These are phyloP conservation scores for Eucalyptus cloeziana DNA, from an alignment of 345 rosid genomes.

Conservation along the genomic window DNA sequence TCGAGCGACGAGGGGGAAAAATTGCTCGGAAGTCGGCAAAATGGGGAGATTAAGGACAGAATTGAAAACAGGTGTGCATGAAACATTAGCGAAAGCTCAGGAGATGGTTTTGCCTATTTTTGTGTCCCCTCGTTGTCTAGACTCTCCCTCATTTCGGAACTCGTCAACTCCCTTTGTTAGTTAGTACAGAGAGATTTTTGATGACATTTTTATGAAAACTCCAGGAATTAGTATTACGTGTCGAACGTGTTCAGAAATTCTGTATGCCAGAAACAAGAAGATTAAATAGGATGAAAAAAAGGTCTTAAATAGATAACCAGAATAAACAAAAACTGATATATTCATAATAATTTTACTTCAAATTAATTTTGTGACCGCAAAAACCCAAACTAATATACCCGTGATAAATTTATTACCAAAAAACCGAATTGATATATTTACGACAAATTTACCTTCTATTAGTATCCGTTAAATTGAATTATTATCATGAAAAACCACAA, in stretches of 20 bases:
- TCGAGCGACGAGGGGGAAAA: not conserved
- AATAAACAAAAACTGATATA: not conserved
- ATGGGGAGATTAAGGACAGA: not conserved
- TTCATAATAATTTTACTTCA: no score
- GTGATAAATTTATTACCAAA: rapidly evolving
- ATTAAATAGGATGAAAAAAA: not conserved
- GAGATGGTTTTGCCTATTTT: not conserved
- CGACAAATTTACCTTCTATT: rapidly evolving
- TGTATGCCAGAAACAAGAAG: not conserved
- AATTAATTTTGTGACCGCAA: not conserved
- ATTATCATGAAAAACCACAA: no score
- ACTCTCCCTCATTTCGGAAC: not conserved
- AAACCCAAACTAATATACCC: not conserved
- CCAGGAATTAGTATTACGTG: not conserved
- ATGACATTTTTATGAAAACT: not conserved
- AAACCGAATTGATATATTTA: rapidly evolving
- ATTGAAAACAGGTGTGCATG: not conserved
- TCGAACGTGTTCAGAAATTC: not conserved
- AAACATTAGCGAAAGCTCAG: not conserved
- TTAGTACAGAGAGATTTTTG: not conserved
- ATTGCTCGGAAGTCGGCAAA: not conserved
- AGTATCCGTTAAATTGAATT: no score
- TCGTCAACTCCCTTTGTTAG: not conserved
- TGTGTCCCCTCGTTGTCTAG: not conserved
- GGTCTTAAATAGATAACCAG: not conserved